Base-by-base conservation (phyloP, 2,329 filamentous ascomycete species). In the Trichoderma sp. region DNA sequence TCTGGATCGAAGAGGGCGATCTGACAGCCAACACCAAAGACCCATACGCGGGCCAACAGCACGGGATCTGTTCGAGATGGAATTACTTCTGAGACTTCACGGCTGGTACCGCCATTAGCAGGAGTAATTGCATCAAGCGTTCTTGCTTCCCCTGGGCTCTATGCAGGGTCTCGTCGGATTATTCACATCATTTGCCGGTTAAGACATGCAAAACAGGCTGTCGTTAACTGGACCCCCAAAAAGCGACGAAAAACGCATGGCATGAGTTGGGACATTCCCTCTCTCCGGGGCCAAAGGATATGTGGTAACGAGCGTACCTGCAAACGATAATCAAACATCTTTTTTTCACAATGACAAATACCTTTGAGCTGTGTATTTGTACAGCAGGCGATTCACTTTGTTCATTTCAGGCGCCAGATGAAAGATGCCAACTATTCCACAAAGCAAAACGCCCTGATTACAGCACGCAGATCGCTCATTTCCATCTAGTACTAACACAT, bases 141-240 rank as follows among this genome's bases (percentile, higher is more conserved):
- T 21, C n/a, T 34, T 37, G 24, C 37, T 54, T 4, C 39, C 7
- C 39, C 7, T 28, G 37, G 59, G 37, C 59, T 63, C 46, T 51
- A 46, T 49, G 26, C 28, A 54, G 8, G 39, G 59, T 39, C 59
- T 63, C 59, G 46, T 63, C 59, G 37, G 46, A 63, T 63, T 26
- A 21, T 32, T 54, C 30, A n/a, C 21, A 18, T 30, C 30, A 26
- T n/a, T 58, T 34, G 54, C 54, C 32, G 5, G 54, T 24, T n/a
- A 58, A 37, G 21, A 37, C 30, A 37, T 18, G 21, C 11, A 21
- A 13, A 46, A 37, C 14, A 63, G 46, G 49, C 43, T 8, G 59
- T 14, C 3, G 28, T 54, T 52, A 28, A 54, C 8, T n/a, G 59
- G 14, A 49, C n/a, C 24, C 59, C 18, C 39, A 6, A 7, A 18